These are phyloP conservation scores for Actinomortierella ambigua DNA, from an alignment of 371 early-diverging fungal species.

Conservation along the genomic window DNA sequence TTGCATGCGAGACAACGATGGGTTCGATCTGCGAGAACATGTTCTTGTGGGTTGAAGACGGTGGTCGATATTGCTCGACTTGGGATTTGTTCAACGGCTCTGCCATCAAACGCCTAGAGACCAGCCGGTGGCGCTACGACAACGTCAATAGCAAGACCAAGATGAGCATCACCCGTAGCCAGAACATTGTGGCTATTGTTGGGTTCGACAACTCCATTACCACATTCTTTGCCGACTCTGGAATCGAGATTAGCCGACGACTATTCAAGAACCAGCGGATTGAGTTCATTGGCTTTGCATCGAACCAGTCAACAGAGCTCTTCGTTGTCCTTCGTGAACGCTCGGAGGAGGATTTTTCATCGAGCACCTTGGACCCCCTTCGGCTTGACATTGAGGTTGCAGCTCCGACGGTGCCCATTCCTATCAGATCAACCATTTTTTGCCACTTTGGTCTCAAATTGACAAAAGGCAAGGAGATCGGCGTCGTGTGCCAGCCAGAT, in stretches of 20 bases:
- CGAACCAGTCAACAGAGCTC: conserved; percentile 9
- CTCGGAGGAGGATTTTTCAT: too few species aligned
- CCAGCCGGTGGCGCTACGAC: too few species aligned
- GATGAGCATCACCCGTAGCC: too few species aligned
- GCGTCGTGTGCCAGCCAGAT: conserved; percentile 36
- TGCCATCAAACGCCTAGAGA: conserved; percentile 10
- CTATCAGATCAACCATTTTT: conserved; percentile 15
- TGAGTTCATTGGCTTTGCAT: conserved; percentile 27
- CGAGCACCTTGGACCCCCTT: conserved; percentile 27
- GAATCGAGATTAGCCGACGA: conserved; percentile 43
- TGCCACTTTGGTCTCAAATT: too few species aligned
- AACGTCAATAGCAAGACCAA: too few species aligned
- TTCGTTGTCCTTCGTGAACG: conserved; percentile 29
- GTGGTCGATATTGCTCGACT: conserved; percentile 38
- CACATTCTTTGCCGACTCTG: conserved; percentile 41
- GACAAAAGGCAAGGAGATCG: neutral
- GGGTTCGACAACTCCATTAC: conserved; percentile 39
- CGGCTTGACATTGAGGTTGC: conserved; percentile 28
- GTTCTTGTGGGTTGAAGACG: conserved; percentile 46
- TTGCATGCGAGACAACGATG: conserved; percentile 47
- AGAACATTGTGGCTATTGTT: conserved; percentile 23
- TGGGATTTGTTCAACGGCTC: conserved; percentile 42
- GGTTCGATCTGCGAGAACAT: conserved; percentile 34
- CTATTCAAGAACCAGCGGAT: conserved; percentile 37
- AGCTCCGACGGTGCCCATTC: conserved; percentile 29